phyloP scores from a whole-genome alignment of 225 moss, liverwort and hornwort genomes.

The Physcomitrium patens region DNA sequence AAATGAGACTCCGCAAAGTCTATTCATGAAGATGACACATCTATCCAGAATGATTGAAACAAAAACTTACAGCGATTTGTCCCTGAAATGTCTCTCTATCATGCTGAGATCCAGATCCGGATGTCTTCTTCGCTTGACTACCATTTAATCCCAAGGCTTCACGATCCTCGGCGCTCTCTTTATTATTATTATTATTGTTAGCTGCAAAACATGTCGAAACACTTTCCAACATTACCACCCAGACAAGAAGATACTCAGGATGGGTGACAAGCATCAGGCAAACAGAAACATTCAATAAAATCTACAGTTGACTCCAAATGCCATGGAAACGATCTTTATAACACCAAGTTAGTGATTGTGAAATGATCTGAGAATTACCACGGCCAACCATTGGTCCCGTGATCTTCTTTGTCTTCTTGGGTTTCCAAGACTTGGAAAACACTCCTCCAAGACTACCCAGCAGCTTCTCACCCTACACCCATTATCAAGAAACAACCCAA shows the following conservation, averaged over 20 bases:
- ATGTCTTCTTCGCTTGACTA: conserved; percentile 39
- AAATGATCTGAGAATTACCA: conserved; percentile 34
- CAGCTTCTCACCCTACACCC: conserved; percentile 63
- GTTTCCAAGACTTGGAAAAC: conserved; percentile 65
- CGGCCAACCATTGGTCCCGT: conserved; percentile 64
- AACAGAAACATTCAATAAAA: too few relatives aligned
- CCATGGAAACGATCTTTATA: neutral
- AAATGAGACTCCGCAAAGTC: neutral
- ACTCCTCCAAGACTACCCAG: conserved; percentile 63
- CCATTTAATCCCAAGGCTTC: conserved; percentile 61
- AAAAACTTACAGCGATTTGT: conserved; percentile 44
- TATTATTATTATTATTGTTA: conserved; percentile 30
- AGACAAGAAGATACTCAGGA: neutral
- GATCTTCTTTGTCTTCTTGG: conserved; percentile 65
- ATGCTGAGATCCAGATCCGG: conserved; percentile 35
- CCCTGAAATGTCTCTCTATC: conserved; percentile 50
- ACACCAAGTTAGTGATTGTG: neutral
- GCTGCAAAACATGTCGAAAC: conserved; percentile 31
- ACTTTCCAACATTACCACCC: neutral
- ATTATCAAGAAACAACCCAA: neutral
- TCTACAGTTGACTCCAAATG: neutral
- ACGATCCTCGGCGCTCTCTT: conserved; percentile 65
- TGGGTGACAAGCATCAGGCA: neutral
- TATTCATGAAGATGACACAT: neutral
- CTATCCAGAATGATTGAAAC: neutral